phyloP scores from a whole-genome alignment of 225 moss, liverwort and hornwort species.

The Physcomitrium patens region DNA sequence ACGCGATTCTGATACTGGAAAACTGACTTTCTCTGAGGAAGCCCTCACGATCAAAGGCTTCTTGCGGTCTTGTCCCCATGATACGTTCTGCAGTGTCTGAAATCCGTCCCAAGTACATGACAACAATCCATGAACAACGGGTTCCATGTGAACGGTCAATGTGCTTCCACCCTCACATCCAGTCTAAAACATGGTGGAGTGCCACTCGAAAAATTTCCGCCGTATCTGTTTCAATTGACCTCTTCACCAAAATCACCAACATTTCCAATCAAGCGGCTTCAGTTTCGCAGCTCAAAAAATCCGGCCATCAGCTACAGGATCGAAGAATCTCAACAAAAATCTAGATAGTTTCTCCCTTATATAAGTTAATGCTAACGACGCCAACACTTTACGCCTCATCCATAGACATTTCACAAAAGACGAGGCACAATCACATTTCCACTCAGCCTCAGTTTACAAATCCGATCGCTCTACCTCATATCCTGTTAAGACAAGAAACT shows the following conservation, averaged over 20 bases:
- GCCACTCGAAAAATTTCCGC: neutral
- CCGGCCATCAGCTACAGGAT: neutral
- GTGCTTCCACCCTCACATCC: neutral
- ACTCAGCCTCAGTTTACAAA: neutral
- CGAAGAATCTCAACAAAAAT: neutral
- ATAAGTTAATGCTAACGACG: neutral
- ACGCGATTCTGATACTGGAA: constrained; percentile 48
- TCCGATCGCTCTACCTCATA: neutral
- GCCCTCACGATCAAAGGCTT: constrained; percentile 42
- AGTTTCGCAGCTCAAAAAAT: constrained; percentile 1
- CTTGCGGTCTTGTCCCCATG: neutral
- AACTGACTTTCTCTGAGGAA: constrained; percentile 28
- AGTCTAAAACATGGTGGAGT: constrained; percentile 10
- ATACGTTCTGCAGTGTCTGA: constrained; percentile 33
- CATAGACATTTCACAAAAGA: neutral
- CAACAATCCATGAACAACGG: neutral
- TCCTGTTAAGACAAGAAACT: neutral
- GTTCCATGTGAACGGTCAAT: neutral
- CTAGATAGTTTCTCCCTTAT: neutral
- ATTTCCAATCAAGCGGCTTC: neutral
- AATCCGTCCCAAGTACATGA: constrained; percentile 16
- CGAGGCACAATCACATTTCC: neutral
- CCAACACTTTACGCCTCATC: neutral
- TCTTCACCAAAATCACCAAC: neutral
- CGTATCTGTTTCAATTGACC: neutral